These are phyloP conservation scores for Pugionium cornutum DNA, from an alignment of 345 rosid species.

Conservation along the genomic window DNA sequence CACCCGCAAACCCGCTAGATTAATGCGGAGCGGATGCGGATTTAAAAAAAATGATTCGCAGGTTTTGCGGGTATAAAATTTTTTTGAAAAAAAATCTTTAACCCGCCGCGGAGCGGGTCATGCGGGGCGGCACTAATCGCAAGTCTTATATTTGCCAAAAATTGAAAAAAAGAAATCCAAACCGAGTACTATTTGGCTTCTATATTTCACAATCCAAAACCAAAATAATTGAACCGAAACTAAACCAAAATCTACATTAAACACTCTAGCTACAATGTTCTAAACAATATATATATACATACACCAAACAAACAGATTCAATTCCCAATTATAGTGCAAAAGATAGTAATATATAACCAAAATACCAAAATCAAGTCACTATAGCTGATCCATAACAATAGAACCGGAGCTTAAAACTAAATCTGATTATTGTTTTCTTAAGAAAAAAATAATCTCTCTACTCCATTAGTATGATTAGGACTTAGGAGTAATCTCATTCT, in stretches of 20 bases:
- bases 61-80: too few species aligned
- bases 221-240: not conserved
- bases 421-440: not conserved
- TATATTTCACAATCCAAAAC: not conserved
- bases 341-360: not conserved
- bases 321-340: not conserved
- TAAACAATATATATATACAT: constrained; percentile 2
- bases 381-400: constrained; percentile 10
- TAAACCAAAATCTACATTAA: not conserved
- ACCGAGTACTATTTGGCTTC: not conserved
- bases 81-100: too few species aligned
- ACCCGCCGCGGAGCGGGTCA: too few species aligned
- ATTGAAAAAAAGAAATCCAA: not conserved
- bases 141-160: too few species aligned
- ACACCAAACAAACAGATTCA: not conserved
- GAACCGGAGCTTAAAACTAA: constrained; percentile 14
- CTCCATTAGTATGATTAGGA: constrained; percentile 33
- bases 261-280: constrained; percentile 7
- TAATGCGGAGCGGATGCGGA: too few species aligned
- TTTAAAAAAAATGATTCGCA: too few species aligned
- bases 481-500: constrained; percentile 38
- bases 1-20: too few species aligned
- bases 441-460: constrained; percentile 1
- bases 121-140: too few species aligned
- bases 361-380: constrained; percentile 1